Evolutionary conservation across 306 rosid species (phyloP).

Genomic region (Sicyos edulis): DNA sequence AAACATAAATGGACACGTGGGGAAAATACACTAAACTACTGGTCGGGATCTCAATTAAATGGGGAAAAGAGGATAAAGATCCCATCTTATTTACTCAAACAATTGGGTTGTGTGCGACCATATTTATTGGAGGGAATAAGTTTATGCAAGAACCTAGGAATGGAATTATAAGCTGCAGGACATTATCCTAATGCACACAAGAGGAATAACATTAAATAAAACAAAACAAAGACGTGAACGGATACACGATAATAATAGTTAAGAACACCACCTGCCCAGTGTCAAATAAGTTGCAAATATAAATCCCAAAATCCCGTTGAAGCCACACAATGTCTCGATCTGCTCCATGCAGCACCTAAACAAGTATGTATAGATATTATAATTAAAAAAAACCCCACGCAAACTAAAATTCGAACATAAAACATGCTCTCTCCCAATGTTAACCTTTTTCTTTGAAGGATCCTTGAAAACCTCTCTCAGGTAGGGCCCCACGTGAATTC

Average conservation of each 20-base stretch:
- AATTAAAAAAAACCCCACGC: conserved; percentile 8
- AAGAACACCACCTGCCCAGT: conserved; percentile 67
- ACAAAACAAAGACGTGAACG: not conserved
- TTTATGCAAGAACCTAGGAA: conserved; percentile 6
- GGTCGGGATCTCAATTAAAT: not conserved
- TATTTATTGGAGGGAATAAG: not conserved
- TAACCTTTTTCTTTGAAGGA: conserved; percentile 82
- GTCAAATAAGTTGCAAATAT: conserved; percentile 85
- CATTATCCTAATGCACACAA: not conserved
- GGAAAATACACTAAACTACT: not conserved
- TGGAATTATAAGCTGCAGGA: not conserved
- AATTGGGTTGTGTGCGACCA: not conserved
- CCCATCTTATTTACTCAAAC: not conserved
- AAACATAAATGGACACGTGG: not conserved
- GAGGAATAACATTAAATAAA: not conserved
- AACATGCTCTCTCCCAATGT: conserved; percentile 10
- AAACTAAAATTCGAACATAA: conserved; percentile 5
- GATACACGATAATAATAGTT: not conserved
- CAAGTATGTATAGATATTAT: conserved; percentile 31
- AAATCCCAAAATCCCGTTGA: conserved; percentile 95
- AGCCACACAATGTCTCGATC: conserved; percentile 88
- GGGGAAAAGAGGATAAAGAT: not conserved
- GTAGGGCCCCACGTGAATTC: conserved; percentile 78
- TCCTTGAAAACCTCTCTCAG: conserved; percentile 89
- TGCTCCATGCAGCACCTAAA: conserved; percentile 97